phyloP scores from a whole-genome alignment of 164 flowering plant genomes.

The Annona cherimola region DNA sequence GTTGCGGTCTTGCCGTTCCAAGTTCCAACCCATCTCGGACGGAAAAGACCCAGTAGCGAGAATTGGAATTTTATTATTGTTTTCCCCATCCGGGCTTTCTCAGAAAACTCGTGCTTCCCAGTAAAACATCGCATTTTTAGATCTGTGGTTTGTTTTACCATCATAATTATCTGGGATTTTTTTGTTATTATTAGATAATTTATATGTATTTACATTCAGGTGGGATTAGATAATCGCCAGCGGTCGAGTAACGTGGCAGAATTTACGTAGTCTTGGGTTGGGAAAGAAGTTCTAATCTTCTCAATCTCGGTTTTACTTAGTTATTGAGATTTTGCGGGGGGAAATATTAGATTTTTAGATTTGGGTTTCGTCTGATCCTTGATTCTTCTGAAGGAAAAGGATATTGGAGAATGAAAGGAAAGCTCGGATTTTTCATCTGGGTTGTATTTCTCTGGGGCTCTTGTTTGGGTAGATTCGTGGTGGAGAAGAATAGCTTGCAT shows the following conservation, averaged over 20 bases:
- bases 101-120: not conserved
- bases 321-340: not conserved
- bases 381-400: not conserved
- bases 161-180: not conserved
- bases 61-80: not conserved
- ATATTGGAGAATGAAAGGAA: conserved; percentile 37
- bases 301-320: conserved; percentile 6
- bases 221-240: no score
- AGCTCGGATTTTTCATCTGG: conserved; percentile 37
- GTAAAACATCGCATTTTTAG: not conserved
- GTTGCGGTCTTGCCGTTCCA: not conserved
- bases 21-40: no score
- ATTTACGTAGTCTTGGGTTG: not conserved
- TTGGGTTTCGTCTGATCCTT: conserved; percentile 11
- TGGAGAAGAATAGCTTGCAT: conserved; percentile 89
- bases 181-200: no score
- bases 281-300: not conserved
- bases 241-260: not conserved
- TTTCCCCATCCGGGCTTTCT: not conserved
- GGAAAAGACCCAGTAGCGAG: not conserved
- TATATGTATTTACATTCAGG: no score
- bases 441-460: conserved; percentile 29
- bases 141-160: not conserved
- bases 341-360: conserved; percentile 1
- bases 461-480: conserved; percentile 68